Evolutionary conservation across 2,329 filamentous ascomycete genomes (phyloP).

Genomic region (Calycina herbarum): DNA sequence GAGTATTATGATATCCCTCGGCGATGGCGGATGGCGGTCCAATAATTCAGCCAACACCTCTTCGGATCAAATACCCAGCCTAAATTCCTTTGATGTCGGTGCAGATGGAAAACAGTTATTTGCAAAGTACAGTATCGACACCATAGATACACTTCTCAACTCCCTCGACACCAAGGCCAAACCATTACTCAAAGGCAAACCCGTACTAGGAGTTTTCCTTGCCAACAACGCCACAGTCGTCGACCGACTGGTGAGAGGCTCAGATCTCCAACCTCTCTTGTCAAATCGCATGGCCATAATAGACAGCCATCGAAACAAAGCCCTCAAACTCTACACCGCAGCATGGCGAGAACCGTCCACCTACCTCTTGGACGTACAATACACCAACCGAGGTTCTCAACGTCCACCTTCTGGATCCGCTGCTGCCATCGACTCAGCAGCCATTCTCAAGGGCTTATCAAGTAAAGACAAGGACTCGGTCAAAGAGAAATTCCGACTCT

Average conservation of each 20-base stretch:
- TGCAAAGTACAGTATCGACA: conserved; percentile 85
- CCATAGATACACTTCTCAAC: conserved; percentile 76
- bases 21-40: conserved; percentile 85
- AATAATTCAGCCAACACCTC: conserved; percentile 54
- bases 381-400: conserved; percentile 68
- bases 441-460: conserved; percentile 77
- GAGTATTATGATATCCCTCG: conserved; percentile 87
- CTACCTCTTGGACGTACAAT: conserved; percentile 85
- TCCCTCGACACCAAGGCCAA: conserved; percentile 75
- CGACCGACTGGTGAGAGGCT: conserved; percentile 79
- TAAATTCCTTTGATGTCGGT: conserved; percentile 80
- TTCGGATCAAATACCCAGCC: conserved; percentile 64
- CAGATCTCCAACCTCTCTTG: conserved; percentile 74
- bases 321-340: conserved; percentile 77
- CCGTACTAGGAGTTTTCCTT: conserved; percentile 81
- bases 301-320: conserved; percentile 86
- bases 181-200: conserved; percentile 72
- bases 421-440: conserved; percentile 68
- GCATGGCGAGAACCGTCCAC: conserved; percentile 86
- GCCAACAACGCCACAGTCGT: conserved; percentile 85
- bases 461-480: conserved; percentile 95
- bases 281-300: conserved; percentile 64
- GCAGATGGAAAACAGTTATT: conserved; percentile 88
- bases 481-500: conserved; percentile 91
- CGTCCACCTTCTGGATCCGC: conserved; percentile 72